Conservation (phyloP, 108 stramenopile species). For the Schizochytrium sp. region DNA sequence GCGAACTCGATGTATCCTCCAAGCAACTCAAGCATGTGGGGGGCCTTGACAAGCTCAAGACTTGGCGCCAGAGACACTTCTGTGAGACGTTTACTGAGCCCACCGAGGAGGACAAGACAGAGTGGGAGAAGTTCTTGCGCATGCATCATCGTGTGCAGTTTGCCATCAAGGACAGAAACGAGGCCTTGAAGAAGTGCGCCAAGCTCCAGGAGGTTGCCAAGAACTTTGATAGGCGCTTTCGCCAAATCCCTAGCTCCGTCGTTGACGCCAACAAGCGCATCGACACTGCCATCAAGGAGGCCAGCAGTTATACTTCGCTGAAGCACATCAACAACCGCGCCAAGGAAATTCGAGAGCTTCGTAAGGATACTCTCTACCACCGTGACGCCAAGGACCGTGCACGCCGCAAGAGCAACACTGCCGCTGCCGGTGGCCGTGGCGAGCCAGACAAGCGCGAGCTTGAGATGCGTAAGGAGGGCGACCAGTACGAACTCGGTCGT, state of each 20-base stretch:
- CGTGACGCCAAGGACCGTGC: slow-evolving; percentile 46
- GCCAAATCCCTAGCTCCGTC: not conserved
- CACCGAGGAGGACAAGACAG: not conserved
- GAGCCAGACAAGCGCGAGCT: not conserved
- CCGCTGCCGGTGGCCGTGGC: not conserved
- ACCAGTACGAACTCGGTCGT: slow-evolving; percentile 21
- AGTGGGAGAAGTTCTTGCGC: slow-evolving; percentile 28
- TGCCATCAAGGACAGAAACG: slow-evolving; percentile 33
- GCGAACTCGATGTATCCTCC: not conserved
- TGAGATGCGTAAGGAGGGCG: not conserved
- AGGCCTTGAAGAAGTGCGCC: slow-evolving; percentile 13
- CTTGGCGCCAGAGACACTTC: not conserved
- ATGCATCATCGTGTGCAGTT: slow-evolving; percentile 33
- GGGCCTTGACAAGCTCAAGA: not conserved
- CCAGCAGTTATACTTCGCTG: slow-evolving; percentile 23
- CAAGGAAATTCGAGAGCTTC: slow-evolving; percentile 1
- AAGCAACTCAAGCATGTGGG: not conserved
- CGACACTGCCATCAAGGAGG: not conserved
- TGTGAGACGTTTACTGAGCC: slow-evolving; percentile 21
- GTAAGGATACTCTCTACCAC: slow-evolving; percentile 33
- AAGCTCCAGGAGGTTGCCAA: slow-evolving; percentile 31
- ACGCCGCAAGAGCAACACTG: slow-evolving; percentile 14
- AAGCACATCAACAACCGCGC: slow-evolving; percentile 18
- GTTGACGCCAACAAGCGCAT: not conserved
- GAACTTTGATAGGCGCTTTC: not conserved